Conservation (phyloP, 2,329 filamentous ascomycete species). For the Geosmithia flava region DNA sequence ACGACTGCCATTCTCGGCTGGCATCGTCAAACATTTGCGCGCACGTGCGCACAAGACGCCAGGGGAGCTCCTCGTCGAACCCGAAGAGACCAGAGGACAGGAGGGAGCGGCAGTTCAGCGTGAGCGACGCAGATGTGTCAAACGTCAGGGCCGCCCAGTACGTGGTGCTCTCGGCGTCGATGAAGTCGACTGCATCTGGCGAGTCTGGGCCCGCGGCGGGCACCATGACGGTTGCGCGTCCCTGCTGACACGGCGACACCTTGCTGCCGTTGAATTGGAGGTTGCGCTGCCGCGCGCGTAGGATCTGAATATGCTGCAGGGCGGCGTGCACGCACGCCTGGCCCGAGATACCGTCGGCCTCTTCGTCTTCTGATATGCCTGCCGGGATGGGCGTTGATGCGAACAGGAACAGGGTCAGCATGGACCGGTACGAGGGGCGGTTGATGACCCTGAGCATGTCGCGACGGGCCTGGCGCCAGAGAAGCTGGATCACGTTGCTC, state of each 20-base stretch:
- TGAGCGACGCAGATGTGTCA: constrained; percentile 26
- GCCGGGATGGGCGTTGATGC: constrained; percentile 24
- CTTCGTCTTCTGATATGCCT: constrained; percentile 25
- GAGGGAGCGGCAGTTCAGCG: constrained; percentile 23
- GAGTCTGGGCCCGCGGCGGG: constrained; percentile 13
- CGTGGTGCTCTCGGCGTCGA: constrained; percentile 22
- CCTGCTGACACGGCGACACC: constrained; percentile 14
- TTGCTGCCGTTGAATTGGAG: constrained; percentile 26
- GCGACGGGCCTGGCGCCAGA: constrained; percentile 21
- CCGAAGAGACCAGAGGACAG: constrained; percentile 24
- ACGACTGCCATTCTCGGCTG: constrained; percentile 10
- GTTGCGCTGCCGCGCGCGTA: constrained; percentile 23
- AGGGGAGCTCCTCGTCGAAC: constrained; percentile 15
- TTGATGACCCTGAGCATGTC: constrained; percentile 27
- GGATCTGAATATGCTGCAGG: constrained; percentile 24
- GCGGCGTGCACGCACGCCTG: constrained; percentile 26
- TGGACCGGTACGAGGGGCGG: constrained; percentile 25
- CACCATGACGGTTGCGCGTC: constrained; percentile 9
- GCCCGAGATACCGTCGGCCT: constrained; percentile 23
- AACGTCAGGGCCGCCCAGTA: constrained; percentile 29
- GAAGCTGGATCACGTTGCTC: constrained; percentile 8
- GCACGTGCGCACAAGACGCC: constrained; percentile 14
- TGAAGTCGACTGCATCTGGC: constrained; percentile 16
- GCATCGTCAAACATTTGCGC: constrained; percentile 16
- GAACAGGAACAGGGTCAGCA: constrained; percentile 25